These are phyloP conservation scores for Paecilomyces niveus DNA, from an alignment of 2,329 filamentous ascomycete species.

Conservation along the genomic window DNA sequence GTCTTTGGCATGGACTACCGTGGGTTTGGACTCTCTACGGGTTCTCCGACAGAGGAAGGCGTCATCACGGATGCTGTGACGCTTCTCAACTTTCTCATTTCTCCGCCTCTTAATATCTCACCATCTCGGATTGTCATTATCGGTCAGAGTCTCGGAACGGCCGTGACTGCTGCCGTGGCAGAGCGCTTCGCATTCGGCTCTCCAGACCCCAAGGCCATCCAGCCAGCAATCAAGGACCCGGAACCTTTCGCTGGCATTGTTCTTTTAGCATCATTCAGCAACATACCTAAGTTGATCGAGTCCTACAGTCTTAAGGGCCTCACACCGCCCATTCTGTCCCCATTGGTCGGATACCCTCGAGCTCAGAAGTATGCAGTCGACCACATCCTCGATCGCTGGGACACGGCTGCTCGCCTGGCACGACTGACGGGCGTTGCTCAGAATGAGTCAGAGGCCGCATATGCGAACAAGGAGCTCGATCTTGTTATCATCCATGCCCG, in stretches of 20 bases:
- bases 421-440: slow-evolving; percentile 27
- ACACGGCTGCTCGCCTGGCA: slow-evolving; percentile 58
- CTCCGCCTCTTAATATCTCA: slow-evolving; percentile 56
- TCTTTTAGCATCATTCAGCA: slow-evolving; percentile 72
- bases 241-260: slow-evolving; percentile 72
- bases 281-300: slow-evolving; percentile 63
- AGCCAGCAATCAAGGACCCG: slow-evolving; percentile 35
- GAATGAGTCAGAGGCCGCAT: slow-evolving; percentile 44
- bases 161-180: slow-evolving; percentile 66
- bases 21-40: slow-evolving; percentile 75
- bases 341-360: slow-evolving; percentile 60
- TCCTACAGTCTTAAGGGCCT: slow-evolving; percentile 73
- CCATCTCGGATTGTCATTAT: slow-evolving; percentile 69
- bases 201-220: slow-evolving; percentile 21
- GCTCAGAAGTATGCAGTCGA: slow-evolving; percentile 55
- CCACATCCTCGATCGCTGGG: slow-evolving; percentile 74
- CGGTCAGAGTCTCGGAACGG: slow-evolving; percentile 84
- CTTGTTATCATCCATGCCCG: slow-evolving; percentile 71
- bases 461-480: slow-evolving; percentile 49
- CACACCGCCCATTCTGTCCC: slow-evolving; percentile 67
- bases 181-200: slow-evolving; percentile 57
- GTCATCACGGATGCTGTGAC: slow-evolving; percentile 72
- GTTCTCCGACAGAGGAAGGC: slow-evolving; percentile 71
- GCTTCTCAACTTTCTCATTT: slow-evolving; percentile 57
- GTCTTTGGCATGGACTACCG: slow-evolving; percentile 87